A percentile compares a stretch with the other conserved stretches of the same genome.
These are phyloP conservation scores for Populus hybrid DNA, from an alignment of 441 rosid species.

Conservation along the genomic window DNA sequence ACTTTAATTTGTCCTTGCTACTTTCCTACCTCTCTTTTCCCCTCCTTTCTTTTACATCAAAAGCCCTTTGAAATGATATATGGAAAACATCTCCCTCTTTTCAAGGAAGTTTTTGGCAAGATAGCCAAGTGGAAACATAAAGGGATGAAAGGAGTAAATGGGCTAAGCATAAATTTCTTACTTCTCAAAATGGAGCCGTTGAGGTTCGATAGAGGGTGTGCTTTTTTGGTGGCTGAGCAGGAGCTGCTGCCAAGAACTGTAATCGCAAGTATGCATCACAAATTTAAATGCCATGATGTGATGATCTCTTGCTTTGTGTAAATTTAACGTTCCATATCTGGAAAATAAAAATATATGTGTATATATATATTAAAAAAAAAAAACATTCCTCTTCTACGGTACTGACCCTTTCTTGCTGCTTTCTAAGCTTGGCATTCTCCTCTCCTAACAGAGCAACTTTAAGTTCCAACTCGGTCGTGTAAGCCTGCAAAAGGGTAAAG, in stretches of 20 bases:
- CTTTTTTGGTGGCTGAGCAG: constrained; percentile 36
- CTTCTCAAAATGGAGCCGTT: constrained; percentile 49
- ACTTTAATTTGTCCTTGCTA: background rate
- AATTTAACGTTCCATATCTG: background rate
- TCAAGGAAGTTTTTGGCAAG: background rate
- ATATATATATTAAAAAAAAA: no score
- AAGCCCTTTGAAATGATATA: background rate
- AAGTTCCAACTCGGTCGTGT: constrained; percentile 61
- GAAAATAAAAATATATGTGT: background rate
- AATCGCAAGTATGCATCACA: background rate
- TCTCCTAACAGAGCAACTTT: constrained; percentile 45
- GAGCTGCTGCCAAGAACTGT: constrained; percentile 36
- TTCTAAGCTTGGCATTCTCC: constrained; percentile 63
- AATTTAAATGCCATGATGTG: background rate
- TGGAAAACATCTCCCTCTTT: background rate
- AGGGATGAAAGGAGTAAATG: background rate
- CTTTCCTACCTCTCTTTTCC: background rate
- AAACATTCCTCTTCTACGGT: background rate
- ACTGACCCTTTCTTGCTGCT: constrained; percentile 53
- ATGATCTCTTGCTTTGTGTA: background rate
- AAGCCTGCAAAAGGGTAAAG: constrained; percentile 45
- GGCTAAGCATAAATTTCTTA: background rate
- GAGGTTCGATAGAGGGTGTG: constrained; percentile 31
- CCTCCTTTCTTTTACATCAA: no score
- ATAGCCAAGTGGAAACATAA: background rate